Percentiles rank a stretch among this genome's conserved stretches.
Evolutionary conservation across 306 rosid genomes (phyloP).

Genomic region (Dalbergia cochinchinensis): DNA sequence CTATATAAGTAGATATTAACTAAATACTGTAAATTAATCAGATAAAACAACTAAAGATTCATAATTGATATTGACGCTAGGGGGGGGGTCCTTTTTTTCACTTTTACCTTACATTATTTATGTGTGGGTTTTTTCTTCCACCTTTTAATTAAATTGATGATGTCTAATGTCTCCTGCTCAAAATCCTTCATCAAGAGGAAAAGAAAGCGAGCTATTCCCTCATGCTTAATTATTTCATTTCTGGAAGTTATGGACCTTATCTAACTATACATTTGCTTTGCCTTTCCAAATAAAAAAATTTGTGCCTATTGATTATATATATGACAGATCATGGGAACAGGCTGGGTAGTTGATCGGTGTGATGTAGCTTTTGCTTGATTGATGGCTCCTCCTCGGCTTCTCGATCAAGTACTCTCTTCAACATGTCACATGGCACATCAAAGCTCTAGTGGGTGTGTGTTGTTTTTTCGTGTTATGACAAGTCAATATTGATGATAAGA

Average conservation of each 20-base stretch:
- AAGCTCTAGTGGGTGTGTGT: neutral
- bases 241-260: too few relatives aligned
- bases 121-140: neutral
- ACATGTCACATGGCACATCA: neutral
- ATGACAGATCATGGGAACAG: neutral
- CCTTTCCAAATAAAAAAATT: neutral
- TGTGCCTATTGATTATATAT: neutral
- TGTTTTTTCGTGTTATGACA: neutral
- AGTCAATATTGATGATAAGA: neutral
- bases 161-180: neutral
- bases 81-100: neutral
- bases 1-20: neutral
- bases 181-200: neutral
- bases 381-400: neutral
- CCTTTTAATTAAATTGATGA: too few relatives aligned
- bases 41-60: too few relatives aligned
- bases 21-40: too few relatives aligned
- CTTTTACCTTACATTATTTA: neutral
- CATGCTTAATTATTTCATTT: too few relatives aligned
- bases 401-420: neutral
- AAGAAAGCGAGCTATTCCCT: neutral
- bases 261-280: neutral
- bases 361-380: constrained; percentile 3
- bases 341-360: neutral
- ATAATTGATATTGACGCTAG: neutral